Percentiles rank a stretch among this genome's conserved stretches.
phyloP scores from a whole-genome alignment of 495 filamentous ascomycete species.

The Articulospora tetracladia region DNA sequence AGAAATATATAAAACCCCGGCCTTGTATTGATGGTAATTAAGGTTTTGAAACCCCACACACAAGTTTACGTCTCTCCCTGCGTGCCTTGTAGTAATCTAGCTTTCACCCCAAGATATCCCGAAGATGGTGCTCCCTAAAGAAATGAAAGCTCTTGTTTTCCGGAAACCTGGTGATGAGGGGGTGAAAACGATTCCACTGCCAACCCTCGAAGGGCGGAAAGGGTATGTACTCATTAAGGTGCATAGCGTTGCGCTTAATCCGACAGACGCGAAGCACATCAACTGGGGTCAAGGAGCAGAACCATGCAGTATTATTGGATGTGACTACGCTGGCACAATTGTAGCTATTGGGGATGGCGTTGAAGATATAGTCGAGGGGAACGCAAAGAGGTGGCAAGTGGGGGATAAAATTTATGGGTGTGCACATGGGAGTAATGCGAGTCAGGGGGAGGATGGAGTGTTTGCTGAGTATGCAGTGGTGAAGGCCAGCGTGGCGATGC shows the following conservation, averaged over 20 bases:
- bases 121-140: no score
- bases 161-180: no score
- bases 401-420: constrained; percentile 35
- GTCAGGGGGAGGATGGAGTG: constrained; percentile 10
- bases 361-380: constrained; percentile 38
- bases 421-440: constrained; percentile 18
- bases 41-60: no score
- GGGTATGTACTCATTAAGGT: constrained; percentile 21
- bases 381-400: constrained; percentile 38
- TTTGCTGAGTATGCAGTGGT: constrained; percentile 17
- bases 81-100: no score
- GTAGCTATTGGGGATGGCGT: constrained; percentile 5
- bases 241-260: constrained; percentile 21
- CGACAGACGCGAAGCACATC: constrained; percentile 20
- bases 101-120: no score
- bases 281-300: background rate
- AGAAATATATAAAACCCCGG: no score
- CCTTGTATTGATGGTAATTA: no score
- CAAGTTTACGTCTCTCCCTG: no score
- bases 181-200: constrained; percentile 15
- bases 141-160: no score
- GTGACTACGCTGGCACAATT: constrained; percentile 53
- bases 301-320: constrained; percentile 36
- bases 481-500: constrained; percentile 14
- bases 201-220: constrained; percentile 6